phyloP scores from a whole-genome alignment of 345 rosid species.

The Arabis alpina region DNA sequence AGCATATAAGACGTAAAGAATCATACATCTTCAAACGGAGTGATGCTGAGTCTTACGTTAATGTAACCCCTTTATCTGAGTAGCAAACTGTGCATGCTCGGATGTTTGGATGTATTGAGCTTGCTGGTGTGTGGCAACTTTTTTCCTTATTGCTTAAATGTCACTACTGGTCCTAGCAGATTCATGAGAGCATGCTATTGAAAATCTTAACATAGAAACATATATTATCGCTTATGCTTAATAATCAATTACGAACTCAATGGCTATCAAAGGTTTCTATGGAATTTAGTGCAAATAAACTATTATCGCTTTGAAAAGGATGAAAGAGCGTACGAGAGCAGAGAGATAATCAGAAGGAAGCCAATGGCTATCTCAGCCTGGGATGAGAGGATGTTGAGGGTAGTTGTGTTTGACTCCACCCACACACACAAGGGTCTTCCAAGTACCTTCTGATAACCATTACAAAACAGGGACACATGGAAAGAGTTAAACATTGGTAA shows the following conservation, averaged over 20 bases:
- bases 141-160: constrained; percentile 28
- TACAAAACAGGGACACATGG: constrained; percentile 27
- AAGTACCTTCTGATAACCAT: constrained; percentile 70
- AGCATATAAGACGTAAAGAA: no score
- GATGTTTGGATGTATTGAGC: constrained; percentile 30
- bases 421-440: constrained; percentile 95
- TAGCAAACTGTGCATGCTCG: constrained; percentile 18
- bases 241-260: no score
- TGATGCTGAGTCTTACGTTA: no score
- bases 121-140: constrained; percentile 11
- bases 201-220: not conserved
- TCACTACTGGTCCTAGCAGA: constrained; percentile 11
- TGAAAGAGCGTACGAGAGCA: constrained; percentile 68
- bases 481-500: constrained; percentile 16
- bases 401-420: constrained; percentile 91
- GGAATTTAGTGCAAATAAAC: not conserved
- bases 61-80: constrained; percentile 11
- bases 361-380: constrained; percentile 95
- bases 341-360: constrained; percentile 70
- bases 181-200: constrained; percentile 1
- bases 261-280: constrained; percentile 9
- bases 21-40: no score
- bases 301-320: not conserved
- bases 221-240: no score
- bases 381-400: constrained; percentile 83